Conservation (phyloP, 1,139 yeast species). For the Geotrichum australiense region DNA sequence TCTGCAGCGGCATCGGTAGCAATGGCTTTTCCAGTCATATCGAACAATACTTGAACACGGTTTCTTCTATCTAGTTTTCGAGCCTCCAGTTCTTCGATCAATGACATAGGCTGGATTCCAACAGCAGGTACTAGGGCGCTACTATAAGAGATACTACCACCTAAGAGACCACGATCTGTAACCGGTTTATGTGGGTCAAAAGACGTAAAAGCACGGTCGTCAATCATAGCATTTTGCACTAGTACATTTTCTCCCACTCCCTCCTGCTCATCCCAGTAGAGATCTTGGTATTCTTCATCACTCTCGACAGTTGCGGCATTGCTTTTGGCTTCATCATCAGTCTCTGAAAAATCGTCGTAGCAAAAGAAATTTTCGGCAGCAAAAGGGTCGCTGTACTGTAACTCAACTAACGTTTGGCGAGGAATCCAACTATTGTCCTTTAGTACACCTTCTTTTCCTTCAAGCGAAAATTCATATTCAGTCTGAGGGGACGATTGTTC, state of each 20-base stretch:
- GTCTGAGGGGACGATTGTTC: neutral
- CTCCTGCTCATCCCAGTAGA: slow-evolving; percentile 7
- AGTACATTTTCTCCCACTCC: slow-evolving; percentile 2
- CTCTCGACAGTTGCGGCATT: slow-evolving; percentile 18
- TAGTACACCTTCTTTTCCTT: slow-evolving; percentile 4
- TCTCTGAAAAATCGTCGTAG: slow-evolving; percentile 1
- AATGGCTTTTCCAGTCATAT: slow-evolving; percentile 21
- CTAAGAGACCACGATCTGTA: slow-evolving; percentile 18
- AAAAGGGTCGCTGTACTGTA: neutral
- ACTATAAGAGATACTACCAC: slow-evolving; percentile 18
- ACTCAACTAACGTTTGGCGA: slow-evolving; percentile 1
- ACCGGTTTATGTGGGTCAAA: slow-evolving; percentile 28
- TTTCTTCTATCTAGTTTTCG: slow-evolving; percentile 32
- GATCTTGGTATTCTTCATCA: slow-evolving; percentile 17
- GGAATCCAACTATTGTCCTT: slow-evolving; percentile 7
- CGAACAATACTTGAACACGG: slow-evolving; percentile 27
- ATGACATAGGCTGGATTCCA: slow-evolving; percentile 27
- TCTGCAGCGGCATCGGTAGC: slow-evolving; percentile 16
- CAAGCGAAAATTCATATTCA: neutral
- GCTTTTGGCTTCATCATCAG: slow-evolving; percentile 9
- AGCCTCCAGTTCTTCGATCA: slow-evolving; percentile 35
- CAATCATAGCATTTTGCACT: slow-evolving; percentile 17
- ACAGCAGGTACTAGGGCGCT: slow-evolving; percentile 19
- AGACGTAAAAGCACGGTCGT: slow-evolving; percentile 30
- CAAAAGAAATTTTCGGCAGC: neutral